A percentile compares a stretch with the other conserved stretches of the same genome.
Conservation (phyloP, 2,329 filamentous ascomycete species). For the Penicillium polonicum region DNA sequence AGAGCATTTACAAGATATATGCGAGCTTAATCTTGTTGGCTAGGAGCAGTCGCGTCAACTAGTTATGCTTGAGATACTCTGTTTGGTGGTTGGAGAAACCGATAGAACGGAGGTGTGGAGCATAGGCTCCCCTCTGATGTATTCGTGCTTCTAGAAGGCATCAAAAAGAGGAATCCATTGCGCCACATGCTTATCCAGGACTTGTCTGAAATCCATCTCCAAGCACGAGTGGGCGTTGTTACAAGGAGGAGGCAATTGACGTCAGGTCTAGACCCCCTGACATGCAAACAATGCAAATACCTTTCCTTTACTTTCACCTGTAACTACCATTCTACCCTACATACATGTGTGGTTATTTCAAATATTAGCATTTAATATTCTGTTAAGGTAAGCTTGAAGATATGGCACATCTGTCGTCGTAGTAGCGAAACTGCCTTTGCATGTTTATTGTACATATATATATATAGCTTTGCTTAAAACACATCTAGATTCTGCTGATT, state of each 20-base stretch:
- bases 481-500: neutral
- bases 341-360: neutral
- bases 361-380: neutral
- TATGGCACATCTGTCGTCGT: neutral
- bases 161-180: neutral
- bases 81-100: slow-evolving; percentile 17
- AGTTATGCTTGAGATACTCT: neutral
- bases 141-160: slow-evolving; percentile 7
- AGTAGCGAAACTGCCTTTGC: neutral
- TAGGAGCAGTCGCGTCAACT: slow-evolving; percentile 16
- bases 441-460: neutral
- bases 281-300: slow-evolving; percentile 14
- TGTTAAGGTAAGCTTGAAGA: neutral
- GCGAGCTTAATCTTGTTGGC: slow-evolving; percentile 9
- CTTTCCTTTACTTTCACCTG: too few relatives aligned
- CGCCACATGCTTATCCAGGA: slow-evolving; percentile 17
- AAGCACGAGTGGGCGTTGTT: slow-evolving; percentile 9
- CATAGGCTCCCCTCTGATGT: slow-evolving; percentile 1
- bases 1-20: slow-evolving; percentile 1
- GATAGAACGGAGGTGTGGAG: slow-evolving; percentile 16
- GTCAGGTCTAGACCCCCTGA: slow-evolving; percentile 9
- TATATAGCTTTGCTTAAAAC: neutral
- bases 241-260: slow-evolving; percentile 16
- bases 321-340: neutral
- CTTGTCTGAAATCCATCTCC: slow-evolving; percentile 12